These are phyloP conservation scores for Cyanidioschyzon merolae DNA, from an alignment of 23 red algal species.

Conservation along the genomic window DNA sequence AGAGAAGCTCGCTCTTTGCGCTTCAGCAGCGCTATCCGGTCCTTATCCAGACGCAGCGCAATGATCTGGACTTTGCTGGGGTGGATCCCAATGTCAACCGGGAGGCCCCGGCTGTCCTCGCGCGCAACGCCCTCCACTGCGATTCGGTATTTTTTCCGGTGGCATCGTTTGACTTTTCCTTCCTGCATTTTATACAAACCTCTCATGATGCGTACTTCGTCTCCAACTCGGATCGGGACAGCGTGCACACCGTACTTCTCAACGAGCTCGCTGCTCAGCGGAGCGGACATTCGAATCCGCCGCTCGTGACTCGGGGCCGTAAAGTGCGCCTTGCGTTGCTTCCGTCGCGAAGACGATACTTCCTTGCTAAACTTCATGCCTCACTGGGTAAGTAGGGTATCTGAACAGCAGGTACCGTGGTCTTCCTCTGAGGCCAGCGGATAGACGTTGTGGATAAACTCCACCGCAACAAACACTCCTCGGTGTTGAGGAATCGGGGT, in stretches of 20 bases:
- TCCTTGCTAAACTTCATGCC: conserved; percentile 67
- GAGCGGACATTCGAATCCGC: conserved; percentile 81
- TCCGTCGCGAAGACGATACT: conserved; percentile 87
- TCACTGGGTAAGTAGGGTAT: too few species aligned
- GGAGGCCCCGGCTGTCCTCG: conserved; percentile 64
- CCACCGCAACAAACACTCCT: too few species aligned
- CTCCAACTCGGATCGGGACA: conserved; percentile 79
- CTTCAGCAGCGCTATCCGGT: conserved; percentile 73
- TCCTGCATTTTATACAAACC: conserved; percentile 68
- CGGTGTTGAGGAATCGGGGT: too few species aligned
- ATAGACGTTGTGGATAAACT: conserved; percentile 1
- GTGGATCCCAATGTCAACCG: conserved; percentile 74
- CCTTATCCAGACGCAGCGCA: conserved; percentile 76
- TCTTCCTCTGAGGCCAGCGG: too few species aligned
- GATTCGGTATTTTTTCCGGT: conserved; percentile 81
- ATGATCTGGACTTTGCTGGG: conserved; percentile 91
- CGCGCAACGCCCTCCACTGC: conserved; percentile 66
- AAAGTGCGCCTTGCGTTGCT: conserved; percentile 90
- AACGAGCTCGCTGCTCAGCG: conserved; percentile 64
- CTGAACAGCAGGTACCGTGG: too few species aligned
- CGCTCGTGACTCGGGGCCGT: conserved; percentile 63
- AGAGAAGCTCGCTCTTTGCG: conserved; percentile 55
- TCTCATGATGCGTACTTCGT: conserved; percentile 79
- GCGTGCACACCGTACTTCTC: conserved; percentile 93
- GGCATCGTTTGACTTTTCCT: conserved; percentile 85